Evolutionary conservation across 192 early-diverging fungal genomes (phyloP).

Genomic region (Linnemannia zychae): DNA sequence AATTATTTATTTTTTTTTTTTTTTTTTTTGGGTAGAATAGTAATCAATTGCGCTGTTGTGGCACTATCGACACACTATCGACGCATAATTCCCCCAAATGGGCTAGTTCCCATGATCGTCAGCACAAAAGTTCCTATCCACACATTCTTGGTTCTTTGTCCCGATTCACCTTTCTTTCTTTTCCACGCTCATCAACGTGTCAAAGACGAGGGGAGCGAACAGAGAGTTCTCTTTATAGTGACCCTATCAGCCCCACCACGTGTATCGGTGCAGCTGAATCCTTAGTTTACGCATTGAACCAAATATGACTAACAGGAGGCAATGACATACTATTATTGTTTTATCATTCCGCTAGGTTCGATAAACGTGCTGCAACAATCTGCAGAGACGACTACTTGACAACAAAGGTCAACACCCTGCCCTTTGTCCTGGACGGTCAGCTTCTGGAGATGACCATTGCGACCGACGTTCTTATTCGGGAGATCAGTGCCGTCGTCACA

Average conservation of each 20-base stretch:
- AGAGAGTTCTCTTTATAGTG: neutral
- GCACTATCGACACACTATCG: no score
- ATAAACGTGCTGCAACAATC: constrained; percentile 59
- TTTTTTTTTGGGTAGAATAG: neutral
- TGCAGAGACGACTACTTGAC: constrained; percentile 58
- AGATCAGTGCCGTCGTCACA: constrained; percentile 34
- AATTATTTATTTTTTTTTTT: neutral
- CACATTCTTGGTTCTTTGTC: neutral
- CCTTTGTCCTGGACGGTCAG: constrained; percentile 58
- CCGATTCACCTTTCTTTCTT: neutral
- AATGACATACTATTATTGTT: no score
- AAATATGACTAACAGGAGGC: neutral
- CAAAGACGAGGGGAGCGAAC: neutral
- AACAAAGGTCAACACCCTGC: constrained; percentile 63
- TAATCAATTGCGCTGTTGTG: neutral
- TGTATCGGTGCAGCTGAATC: neutral
- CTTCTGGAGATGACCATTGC: constrained; percentile 40
- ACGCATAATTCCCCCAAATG: neutral
- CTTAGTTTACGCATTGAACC: neutral
- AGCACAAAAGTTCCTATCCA: neutral
- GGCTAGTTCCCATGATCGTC: constrained; percentile 3
- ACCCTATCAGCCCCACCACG: constrained; percentile 19
- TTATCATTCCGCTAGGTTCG: constrained; percentile 52
- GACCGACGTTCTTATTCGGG: constrained; percentile 43
- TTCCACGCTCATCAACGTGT: neutral